phyloP scores from a whole-genome alignment of 2,329 filamentous ascomycete genomes.

The Penicillium sp. region DNA sequence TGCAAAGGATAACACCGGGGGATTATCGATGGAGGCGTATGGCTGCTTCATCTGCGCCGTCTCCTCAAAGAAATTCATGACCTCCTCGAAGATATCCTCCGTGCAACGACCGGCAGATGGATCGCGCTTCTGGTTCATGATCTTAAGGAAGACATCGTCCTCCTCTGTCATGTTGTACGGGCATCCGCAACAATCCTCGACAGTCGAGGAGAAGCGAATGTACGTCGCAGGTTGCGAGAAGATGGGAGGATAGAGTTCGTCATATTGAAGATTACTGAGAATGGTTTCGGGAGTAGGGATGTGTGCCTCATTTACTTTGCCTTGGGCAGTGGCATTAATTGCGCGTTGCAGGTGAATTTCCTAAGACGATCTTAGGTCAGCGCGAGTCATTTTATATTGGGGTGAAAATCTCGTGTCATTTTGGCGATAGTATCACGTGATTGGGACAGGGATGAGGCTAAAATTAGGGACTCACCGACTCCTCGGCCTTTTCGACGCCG shows the following conservation, averaged over 20 bases:
- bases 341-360: slow-evolving; percentile 95
- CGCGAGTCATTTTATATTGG: slow-evolving; percentile 3
- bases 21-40: slow-evolving; percentile 85
- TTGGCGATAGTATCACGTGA: slow-evolving; percentile 42
- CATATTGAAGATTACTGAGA: slow-evolving; percentile 72
- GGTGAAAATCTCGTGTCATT: slow-evolving; percentile 36
- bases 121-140: slow-evolving; percentile 75
- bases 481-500: slow-evolving; percentile 94
- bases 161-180: slow-evolving; percentile 93
- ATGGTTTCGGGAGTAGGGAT: slow-evolving; percentile 67
- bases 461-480: slow-evolving; percentile 73
- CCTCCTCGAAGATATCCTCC: slow-evolving; percentile 87
- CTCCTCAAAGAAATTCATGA: slow-evolving; percentile 94
- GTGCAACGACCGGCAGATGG: slow-evolving; percentile 62
- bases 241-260: slow-evolving; percentile 74
- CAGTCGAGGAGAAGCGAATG: slow-evolving; percentile 96
- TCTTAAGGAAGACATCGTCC: slow-evolving; percentile 79
- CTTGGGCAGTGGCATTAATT: slow-evolving; percentile 61
- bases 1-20: slow-evolving; percentile 71
- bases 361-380: slow-evolving; percentile 49
- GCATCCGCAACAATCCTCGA: slow-evolving; percentile 88
- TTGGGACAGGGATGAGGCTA: slow-evolving; percentile 33
- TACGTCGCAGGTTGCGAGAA: slow-evolving; percentile 88
- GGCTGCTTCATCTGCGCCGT: slow-evolving; percentile 80
- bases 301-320: slow-evolving; percentile 61